phyloP scores from a whole-genome alignment of 805 yeast species.

The Saccharomycopsis synnaedendra region DNA sequence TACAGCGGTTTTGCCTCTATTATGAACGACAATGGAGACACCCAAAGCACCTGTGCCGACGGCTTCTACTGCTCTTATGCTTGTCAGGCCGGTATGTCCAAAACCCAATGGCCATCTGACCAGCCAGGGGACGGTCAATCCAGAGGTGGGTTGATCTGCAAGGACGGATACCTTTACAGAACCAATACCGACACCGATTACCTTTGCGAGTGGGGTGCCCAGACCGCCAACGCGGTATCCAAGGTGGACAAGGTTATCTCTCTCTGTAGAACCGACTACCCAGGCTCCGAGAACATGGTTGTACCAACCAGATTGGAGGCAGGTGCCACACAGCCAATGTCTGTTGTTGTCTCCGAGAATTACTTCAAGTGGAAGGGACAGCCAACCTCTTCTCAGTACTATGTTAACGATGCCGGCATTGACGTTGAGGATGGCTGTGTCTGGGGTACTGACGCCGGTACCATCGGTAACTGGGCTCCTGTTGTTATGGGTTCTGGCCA shows the following conservation, averaged over 20 bases:
- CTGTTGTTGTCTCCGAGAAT: slow-evolving; percentile 67
- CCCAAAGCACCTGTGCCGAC: slow-evolving; percentile 68
- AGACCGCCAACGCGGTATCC: slow-evolving; percentile 43
- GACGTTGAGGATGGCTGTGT: slow-evolving; percentile 82
- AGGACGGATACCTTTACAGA: slow-evolving; percentile 74
- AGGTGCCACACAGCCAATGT: slow-evolving; percentile 50
- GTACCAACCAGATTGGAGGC: slow-evolving; percentile 76
- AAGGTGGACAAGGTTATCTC: slow-evolving; percentile 61
- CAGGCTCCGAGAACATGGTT: slow-evolving; percentile 98
- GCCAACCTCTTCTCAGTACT: slow-evolving; percentile 88
- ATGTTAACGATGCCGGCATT: slow-evolving; percentile 95
- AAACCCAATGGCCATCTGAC: slow-evolving; percentile 89
- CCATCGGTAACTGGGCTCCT: slow-evolving; percentile 93
- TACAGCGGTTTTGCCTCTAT: slow-evolving; percentile 82
- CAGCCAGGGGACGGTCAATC: slow-evolving; percentile 89
- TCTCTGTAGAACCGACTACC: slow-evolving; percentile 96
- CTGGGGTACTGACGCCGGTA: slow-evolving; percentile 78
- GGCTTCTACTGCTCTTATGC: slow-evolving; percentile 96
- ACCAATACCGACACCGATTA: slow-evolving; percentile 53
- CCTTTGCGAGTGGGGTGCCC: slow-evolving; percentile 75
- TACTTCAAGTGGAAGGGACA: slow-evolving; percentile 79
- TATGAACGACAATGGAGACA: slow-evolving; percentile 38
- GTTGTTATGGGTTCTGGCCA: slow-evolving; percentile 69
- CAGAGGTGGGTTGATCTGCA: slow-evolving; percentile 85
- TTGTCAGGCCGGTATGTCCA: slow-evolving; percentile 97